phyloP scores from a whole-genome alignment of 495 filamentous ascomycete species.

The Aspergillus nanangensis region DNA sequence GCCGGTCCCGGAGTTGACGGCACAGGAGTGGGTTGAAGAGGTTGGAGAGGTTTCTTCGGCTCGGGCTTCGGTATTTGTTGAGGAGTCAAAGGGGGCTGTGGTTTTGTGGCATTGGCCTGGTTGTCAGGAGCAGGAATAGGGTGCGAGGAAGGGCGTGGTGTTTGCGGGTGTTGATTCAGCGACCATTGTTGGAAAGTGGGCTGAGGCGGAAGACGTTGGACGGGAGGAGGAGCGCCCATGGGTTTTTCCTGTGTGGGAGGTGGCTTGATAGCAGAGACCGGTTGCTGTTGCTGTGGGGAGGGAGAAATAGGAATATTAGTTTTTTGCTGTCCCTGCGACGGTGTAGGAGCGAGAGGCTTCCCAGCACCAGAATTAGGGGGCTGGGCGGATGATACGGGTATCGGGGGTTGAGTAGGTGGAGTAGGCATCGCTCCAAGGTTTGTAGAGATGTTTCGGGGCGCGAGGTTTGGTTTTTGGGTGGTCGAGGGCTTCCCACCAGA shows the following conservation, averaged over 20 bases:
- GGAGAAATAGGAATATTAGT: slow-evolving; percentile 15
- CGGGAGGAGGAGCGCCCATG: slow-evolving; percentile 6
- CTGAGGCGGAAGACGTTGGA: slow-evolving; percentile 22
- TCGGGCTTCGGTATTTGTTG: slow-evolving; percentile 10
- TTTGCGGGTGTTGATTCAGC: slow-evolving; percentile 33
- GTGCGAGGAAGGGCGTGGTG: slow-evolving; percentile 22
- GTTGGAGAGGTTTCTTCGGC: slow-evolving; percentile 9
- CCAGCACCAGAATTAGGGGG: slow-evolving; percentile 4
- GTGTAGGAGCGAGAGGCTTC: slow-evolving; percentile 6
- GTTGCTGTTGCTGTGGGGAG: no score
- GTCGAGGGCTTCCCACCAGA: slow-evolving; percentile 36
- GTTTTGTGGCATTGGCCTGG: slow-evolving; percentile 14
- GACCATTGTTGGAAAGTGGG: slow-evolving; percentile 41
- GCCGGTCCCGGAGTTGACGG: slow-evolving; percentile 29
- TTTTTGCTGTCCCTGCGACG: slow-evolving; percentile 23
- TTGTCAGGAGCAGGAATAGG: slow-evolving; percentile 5
- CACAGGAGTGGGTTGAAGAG: slow-evolving; percentile 12
- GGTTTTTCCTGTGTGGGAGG: no score
- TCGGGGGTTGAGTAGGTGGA: slow-evolving; percentile 16
- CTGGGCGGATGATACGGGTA: slow-evolving; percentile 13
- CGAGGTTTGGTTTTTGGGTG: slow-evolving; percentile 29
- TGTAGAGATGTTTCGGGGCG: slow-evolving; percentile 10
- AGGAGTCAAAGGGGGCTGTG: slow-evolving; percentile 13
- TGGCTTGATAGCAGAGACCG: background rate
- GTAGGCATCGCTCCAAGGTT: slow-evolving; percentile 16